Conservation (phyloP, 495 filamentous ascomycete species). For the Aspergillus sparsus region DNA sequence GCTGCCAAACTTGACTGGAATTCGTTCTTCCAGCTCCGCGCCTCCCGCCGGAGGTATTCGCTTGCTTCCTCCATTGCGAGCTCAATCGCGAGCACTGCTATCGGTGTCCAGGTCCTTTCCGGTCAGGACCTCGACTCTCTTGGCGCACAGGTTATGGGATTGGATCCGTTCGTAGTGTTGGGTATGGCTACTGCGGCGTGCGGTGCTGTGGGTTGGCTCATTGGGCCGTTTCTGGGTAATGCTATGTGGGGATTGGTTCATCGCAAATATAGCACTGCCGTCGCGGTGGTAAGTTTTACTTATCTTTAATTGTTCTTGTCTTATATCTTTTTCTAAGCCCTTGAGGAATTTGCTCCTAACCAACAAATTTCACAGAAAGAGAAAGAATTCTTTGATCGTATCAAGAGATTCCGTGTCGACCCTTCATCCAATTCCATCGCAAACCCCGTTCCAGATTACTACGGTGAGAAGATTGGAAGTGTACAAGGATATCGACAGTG, state of each 20-base stretch:
- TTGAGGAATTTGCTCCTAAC: slow-evolving; percentile 15
- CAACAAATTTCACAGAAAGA: slow-evolving; percentile 65
- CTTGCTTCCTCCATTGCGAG: slow-evolving; percentile 71
- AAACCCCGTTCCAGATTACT: slow-evolving; percentile 73
- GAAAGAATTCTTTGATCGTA: slow-evolving; percentile 82
- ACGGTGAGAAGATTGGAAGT: slow-evolving; percentile 91
- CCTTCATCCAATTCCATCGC: slow-evolving; percentile 66
- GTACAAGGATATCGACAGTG: slow-evolving; percentile 88
- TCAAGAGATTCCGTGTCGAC: slow-evolving; percentile 88
- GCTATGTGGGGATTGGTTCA: slow-evolving; percentile 72
- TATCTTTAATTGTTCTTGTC: background rate
- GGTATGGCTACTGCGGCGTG: slow-evolving; percentile 72
- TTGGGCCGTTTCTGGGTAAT: slow-evolving; percentile 78
- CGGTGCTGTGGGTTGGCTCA: slow-evolving; percentile 79
- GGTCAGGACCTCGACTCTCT: slow-evolving; percentile 67
- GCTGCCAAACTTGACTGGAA: slow-evolving; percentile 76
- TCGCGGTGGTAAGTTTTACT: slow-evolving; percentile 60
- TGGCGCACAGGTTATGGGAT: slow-evolving; percentile 65
- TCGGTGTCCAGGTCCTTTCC: slow-evolving; percentile 63
- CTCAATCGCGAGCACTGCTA: slow-evolving; percentile 55
- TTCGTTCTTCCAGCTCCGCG: slow-evolving; percentile 87
- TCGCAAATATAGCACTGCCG: slow-evolving; percentile 62
- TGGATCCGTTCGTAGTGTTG: slow-evolving; percentile 85
- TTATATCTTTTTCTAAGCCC: background rate
- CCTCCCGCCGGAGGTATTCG: slow-evolving; percentile 78